Percentiles rank a stretch among this genome's conserved stretches.
phyloP scores from a whole-genome alignment of 176 grass and related monocot genomes.

The Eragrostis curvula region DNA sequence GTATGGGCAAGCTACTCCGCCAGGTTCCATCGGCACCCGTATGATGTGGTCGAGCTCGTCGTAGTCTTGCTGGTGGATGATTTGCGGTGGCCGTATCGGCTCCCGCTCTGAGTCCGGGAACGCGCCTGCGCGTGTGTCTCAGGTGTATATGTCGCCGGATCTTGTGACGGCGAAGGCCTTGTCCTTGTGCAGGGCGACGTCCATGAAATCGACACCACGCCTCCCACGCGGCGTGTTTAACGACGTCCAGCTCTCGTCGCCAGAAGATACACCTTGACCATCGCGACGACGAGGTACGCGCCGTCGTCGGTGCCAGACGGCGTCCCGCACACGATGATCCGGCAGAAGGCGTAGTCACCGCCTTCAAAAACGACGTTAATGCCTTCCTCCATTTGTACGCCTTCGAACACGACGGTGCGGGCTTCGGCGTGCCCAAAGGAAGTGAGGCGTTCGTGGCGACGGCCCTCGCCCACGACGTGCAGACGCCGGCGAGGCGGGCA shows the following conservation, averaged over 20 bases:
- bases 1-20: not conserved
- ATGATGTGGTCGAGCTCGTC: not conserved
- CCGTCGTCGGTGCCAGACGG: not conserved
- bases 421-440: not conserved
- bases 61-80: not conserved
- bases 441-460: not conserved
- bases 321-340: not conserved
- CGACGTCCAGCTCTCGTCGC: not conserved
- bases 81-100: not conserved
- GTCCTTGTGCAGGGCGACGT: not conserved
- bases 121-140: not conserved
- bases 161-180: not conserved
- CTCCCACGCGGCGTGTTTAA: not conserved
- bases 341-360: not conserved
- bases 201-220: not conserved
- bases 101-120: not conserved
- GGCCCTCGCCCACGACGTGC: not conserved
- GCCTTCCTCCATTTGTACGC: not conserved
- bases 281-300: not conserved
- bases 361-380: accelerated
- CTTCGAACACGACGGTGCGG: no score
- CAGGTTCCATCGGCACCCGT: not conserved
- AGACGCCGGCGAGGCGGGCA: not conserved
- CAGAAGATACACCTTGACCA: not conserved
- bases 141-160: not conserved